Conservation (phyloP, 2,329 filamentous ascomycete species). For the Cladobotryum mycophilum region DNA sequence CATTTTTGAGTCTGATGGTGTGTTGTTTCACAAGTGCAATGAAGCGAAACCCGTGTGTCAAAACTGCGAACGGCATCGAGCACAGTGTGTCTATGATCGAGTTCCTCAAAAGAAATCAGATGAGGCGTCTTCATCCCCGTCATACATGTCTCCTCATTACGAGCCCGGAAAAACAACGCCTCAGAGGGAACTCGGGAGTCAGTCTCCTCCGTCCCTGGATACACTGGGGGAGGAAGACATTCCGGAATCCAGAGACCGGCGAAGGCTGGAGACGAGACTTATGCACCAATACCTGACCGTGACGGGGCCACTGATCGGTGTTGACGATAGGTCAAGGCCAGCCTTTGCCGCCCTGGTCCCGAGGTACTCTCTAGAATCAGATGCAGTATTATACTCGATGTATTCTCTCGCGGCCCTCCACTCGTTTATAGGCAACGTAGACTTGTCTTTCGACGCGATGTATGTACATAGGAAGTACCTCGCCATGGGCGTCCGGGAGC, state of each 20-base stretch:
- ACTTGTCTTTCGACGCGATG: conserved; percentile 6
- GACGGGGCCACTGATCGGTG: conserved; percentile 10
- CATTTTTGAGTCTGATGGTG: not conserved
- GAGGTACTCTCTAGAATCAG: conserved; percentile 12
- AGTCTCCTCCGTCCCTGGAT: not conserved
- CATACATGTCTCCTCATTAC: not conserved
- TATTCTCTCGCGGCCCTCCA: conserved; percentile 16
- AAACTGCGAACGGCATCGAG: conserved; percentile 13
- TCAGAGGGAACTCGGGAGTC: not conserved
- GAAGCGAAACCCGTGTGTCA: conserved; percentile 16
- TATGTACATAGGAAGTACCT: conserved; percentile 14
- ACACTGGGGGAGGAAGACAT: conserved; percentile 8
- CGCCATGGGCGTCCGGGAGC: conserved; percentile 14
- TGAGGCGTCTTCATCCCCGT: conserved; percentile 1
- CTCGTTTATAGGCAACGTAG: conserved; percentile 7
- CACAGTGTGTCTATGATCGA: conserved; percentile 16
- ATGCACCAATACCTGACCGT: conserved; percentile 16
- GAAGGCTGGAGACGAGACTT: conserved; percentile 13
- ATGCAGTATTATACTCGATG: conserved; percentile 15
- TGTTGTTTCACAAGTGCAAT: conserved; percentile 11
- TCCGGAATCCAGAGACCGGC: conserved; percentile 14
- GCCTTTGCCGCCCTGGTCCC: conserved; percentile 12
- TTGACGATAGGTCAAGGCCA: conserved; percentile 13
- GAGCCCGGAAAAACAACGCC: not conserved
- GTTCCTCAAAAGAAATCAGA: conserved; percentile 1